Conservation (phyloP, 805 yeast genomes). For the Sporopachydermia lactativora region DNA sequence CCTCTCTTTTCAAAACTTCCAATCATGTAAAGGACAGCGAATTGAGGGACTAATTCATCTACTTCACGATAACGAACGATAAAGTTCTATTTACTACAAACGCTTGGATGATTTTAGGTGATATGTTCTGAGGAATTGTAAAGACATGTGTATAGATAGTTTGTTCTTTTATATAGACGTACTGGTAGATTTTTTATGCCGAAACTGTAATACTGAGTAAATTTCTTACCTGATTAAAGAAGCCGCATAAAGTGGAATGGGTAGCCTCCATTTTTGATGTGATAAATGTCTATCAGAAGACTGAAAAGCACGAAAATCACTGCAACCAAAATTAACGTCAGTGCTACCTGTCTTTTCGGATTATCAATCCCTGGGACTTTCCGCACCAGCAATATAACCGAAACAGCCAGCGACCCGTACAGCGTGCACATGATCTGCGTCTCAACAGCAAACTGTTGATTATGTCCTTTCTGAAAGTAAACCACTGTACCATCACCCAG, state of each 20-base stretch:
- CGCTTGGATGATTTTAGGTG: too few species aligned
- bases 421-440: conserved; percentile 71
- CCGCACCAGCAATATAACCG: conserved; percentile 42
- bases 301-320: conserved; percentile 46
- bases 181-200: too few species aligned
- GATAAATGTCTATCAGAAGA: conserved; percentile 49
- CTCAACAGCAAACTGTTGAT: conserved; percentile 72
- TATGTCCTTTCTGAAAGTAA: conserved; percentile 54
- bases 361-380: conserved; percentile 37
- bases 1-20: neutral
- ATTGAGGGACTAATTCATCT: too few species aligned
- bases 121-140: too few species aligned
- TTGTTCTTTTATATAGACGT: too few species aligned
- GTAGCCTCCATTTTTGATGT: conserved; percentile 57
- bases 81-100: too few species aligned
- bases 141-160: too few species aligned
- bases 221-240: too few species aligned
- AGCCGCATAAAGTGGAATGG: conserved; percentile 49
- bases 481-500: conserved; percentile 26
- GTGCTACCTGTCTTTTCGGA: conserved; percentile 32
- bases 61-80: too few species aligned
- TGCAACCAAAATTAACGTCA: conserved; percentile 29
- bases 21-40: neutral
- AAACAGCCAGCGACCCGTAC: conserved; percentile 54
- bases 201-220: too few species aligned